Conservation (phyloP, 345 rosid genomes). For the Melastoma malabathricum region DNA sequence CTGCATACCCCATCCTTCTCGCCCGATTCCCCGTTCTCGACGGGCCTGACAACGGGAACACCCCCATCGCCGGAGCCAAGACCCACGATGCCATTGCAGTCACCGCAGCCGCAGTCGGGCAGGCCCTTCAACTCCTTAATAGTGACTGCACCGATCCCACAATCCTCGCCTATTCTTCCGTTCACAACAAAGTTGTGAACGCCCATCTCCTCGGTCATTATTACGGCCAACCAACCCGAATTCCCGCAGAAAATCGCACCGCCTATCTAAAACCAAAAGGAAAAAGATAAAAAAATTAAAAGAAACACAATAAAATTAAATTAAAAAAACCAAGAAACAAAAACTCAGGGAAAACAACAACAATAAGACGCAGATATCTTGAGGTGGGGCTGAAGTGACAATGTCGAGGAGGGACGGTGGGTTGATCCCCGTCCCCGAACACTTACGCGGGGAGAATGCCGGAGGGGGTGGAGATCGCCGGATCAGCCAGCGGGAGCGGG, state of each 20-base stretch:
- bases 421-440: too few species aligned
- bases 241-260: slow-evolving; percentile 1
- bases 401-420: slow-evolving; percentile 3
- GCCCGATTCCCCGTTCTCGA: background rate
- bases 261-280: background rate
- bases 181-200: slow-evolving; percentile 13
- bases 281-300: background rate
- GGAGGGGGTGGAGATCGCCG: background rate
- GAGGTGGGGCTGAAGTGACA: background rate
- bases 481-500: background rate
- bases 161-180: slow-evolving; percentile 17
- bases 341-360: background rate
- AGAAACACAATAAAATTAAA: too few species aligned
- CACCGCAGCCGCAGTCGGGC: slow-evolving; percentile 16
- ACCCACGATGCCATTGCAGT: slow-evolving; percentile 9
- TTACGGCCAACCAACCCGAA: background rate
- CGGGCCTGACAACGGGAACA: background rate
- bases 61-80: background rate
- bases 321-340: background rate
- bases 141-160: slow-evolving; percentile 9
- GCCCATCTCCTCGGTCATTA: slow-evolving; percentile 45
- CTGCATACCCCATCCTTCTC: background rate
- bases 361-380: background rate
- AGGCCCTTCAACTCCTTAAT: slow-evolving; percentile 19
- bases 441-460: too few species aligned